Evolutionary conservation across 2,329 filamentous ascomycete species (phyloP), one percentile per base, ranked within the genome.

Genomic region (Fonsecaea nubica): DNA sequence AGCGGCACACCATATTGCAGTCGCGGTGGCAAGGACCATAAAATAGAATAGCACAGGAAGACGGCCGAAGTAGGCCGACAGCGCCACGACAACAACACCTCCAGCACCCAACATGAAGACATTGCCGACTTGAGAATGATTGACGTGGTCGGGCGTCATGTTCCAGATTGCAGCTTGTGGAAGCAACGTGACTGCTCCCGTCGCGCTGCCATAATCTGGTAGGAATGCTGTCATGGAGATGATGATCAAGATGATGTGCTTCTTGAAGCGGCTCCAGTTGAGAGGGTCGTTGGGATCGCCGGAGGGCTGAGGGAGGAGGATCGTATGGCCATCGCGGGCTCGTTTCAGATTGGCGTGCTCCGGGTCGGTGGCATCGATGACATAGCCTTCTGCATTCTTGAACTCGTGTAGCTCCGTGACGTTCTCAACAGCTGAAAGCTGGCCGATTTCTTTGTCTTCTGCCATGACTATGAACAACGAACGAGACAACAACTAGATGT

Each of bases 81-180:
- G 69, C 6, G 75, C 75, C 8, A 82, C 79, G 8, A 78, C 76
- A 35, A 81, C 71, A 12, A 80, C 66, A 12, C 79, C 80, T 70
- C 75, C 79, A 0, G 77, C 77, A 3, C 80, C 80, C 6, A 81
- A 69, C 77, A 80, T 79, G 72, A 82, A 81, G 5, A 80, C 74
- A 70, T 81, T 81, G 33, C 78, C 79, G 5, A 77, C 78, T 58
- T 78, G 76, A 0, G 76, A 77, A 59, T 80, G 76, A 62, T 81
- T 78, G 59, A 82, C 78, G 40, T 74, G 67, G 61, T 79, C 77
- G 9, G 74, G 69, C 6, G 75, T 75, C 72, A 80, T 77, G 30
- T 74, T 65, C 79, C 79, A 81, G 42, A 76, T 53, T 63, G 70
- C 67, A 12, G 78, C 75, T 67, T 82, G 80, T 1, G 78, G 76